These are phyloP conservation scores for Crithidia sp. DNA, from an alignment of 208 protist genomes.

Conservation along the genomic window DNA sequence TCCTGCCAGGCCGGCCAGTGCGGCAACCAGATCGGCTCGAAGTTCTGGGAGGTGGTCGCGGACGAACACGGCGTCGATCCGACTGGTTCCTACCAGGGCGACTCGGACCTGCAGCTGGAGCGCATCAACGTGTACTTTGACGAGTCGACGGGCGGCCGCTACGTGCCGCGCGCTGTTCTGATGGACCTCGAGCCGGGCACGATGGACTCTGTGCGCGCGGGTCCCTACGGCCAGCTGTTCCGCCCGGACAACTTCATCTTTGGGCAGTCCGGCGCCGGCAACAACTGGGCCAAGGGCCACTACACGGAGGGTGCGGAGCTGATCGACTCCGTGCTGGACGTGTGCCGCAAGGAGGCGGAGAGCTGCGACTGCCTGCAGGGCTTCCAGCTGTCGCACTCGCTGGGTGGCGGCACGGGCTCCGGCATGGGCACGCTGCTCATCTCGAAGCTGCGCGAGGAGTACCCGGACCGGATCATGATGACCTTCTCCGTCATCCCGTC, in stretches of 20 bases:
- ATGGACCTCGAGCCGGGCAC: conserved; percentile 93
- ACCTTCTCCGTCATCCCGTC: conserved; percentile 98
- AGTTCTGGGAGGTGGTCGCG: conserved; percentile 47
- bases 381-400: conserved; percentile 98
- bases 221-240: conserved; percentile 91
- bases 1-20: conserved; percentile 8
- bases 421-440: conserved; percentile 98
- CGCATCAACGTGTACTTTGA: conserved; percentile 98
- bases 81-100: conserved; percentile 90
- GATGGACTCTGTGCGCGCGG: conserved; percentile 96
- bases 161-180: conserved; percentile 76
- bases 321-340: conserved; percentile 96
- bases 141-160: conserved; percentile 90
- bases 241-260: conserved; percentile 98
- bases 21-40: conserved; percentile 2
- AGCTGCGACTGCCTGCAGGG: conserved; percentile 98
- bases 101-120: conserved; percentile 95
- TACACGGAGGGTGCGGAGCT: conserved; percentile 99
- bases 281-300: conserved; percentile 99
- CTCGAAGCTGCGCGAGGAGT: conserved; percentile 95
- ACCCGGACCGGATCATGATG: conserved; percentile 98
- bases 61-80: conserved; percentile 88
- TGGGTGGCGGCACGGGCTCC: conserved; percentile 98
- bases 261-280: conserved; percentile 97
- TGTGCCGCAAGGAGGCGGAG: conserved; percentile 98